phyloP scores from a whole-genome alignment of 176 grass and related monocot genomes.

The Leersia perrieri region DNA sequence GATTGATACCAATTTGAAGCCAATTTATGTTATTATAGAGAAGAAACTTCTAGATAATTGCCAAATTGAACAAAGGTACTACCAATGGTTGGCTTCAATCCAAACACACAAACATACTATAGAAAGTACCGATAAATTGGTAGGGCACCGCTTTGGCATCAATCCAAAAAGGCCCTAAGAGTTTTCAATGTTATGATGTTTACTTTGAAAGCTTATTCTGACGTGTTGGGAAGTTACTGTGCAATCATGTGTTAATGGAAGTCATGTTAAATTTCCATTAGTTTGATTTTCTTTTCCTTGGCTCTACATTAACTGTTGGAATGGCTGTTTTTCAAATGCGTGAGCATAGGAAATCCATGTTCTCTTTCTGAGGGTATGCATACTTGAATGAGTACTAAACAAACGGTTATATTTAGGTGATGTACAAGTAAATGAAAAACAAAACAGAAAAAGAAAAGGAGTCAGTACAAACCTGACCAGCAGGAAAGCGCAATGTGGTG shows the following conservation, averaged over 20 bases:
- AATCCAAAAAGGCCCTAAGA: no score
- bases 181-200: neutral
- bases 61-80: no score
- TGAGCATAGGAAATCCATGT: slow-evolving; percentile 17
- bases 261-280: neutral
- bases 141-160: no score
- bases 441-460: slow-evolving; percentile 77
- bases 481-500: slow-evolving; percentile 64
- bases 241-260: slow-evolving; percentile 7
- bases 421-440: slow-evolving; percentile 73
- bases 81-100: no score
- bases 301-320: neutral
- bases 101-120: no score
- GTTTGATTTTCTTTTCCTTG: neutral
- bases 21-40: no score
- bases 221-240: neutral
- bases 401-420: slow-evolving; percentile 64
- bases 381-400: slow-evolving; percentile 55
- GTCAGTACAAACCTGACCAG: slow-evolving; percentile 63
- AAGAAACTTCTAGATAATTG: no score
- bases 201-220: neutral
- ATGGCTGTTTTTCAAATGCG: slow-evolving; percentile 28
- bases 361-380: slow-evolving; percentile 48
- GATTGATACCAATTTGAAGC: no score
- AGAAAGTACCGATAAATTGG: no score